A percentile compares a stretch with the other conserved stretches of the same genome.
Evolutionary conservation across 495 filamentous ascomycete genomes (phyloP).

Genomic region (Venustampulla echinocandica): DNA sequence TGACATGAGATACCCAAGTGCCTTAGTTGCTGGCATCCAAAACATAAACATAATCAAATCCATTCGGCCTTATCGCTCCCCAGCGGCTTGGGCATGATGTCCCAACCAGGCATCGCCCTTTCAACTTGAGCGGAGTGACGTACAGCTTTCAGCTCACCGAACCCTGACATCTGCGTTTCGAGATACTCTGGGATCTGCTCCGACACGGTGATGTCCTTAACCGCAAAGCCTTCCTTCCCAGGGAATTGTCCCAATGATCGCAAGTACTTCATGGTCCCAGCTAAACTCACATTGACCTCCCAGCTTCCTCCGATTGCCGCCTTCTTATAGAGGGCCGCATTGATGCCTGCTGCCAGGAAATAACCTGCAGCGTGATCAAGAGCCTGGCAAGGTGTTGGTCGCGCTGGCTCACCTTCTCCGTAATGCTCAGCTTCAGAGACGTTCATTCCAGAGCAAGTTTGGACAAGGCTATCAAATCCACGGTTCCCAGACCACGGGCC

Average conservation of each 20-base stretch:
- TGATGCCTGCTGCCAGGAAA: slow-evolving; percentile 44
- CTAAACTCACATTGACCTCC: slow-evolving; percentile 42
- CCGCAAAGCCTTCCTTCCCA: slow-evolving; percentile 32
- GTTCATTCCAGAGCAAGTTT: too few relatives aligned
- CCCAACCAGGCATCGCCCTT: slow-evolving; percentile 26
- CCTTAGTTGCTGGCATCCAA: too few relatives aligned
- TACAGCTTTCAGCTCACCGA: slow-evolving; percentile 28
- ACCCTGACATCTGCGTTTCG: slow-evolving; percentile 24
- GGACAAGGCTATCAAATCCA: too few relatives aligned
- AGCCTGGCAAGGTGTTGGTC: slow-evolving; percentile 32
- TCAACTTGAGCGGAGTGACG: slow-evolving; percentile 28
- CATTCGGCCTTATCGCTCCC: slow-evolving; percentile 30
- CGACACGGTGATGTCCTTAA: slow-evolving; percentile 31
- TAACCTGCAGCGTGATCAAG: slow-evolving; percentile 30
- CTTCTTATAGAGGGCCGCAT: slow-evolving; percentile 42
- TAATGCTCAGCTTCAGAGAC: slow-evolving; percentile 36
- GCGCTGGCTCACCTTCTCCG: slow-evolving; percentile 42
- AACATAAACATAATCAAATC: too few relatives aligned
- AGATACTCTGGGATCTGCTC: slow-evolving; percentile 18
- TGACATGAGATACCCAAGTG: too few relatives aligned
- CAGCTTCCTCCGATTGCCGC: slow-evolving; percentile 40
- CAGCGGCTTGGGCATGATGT: slow-evolving; percentile 27
- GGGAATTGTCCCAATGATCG: slow-evolving; percentile 45
- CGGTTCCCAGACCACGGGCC: too few relatives aligned
- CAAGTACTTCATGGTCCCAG: slow-evolving; percentile 48